Evolutionary conservation across 2,329 filamentous ascomycete genomes (phyloP), one percentile per base, ranked within the genome.

Genomic region (Cladosporium halotolerans): DNA sequence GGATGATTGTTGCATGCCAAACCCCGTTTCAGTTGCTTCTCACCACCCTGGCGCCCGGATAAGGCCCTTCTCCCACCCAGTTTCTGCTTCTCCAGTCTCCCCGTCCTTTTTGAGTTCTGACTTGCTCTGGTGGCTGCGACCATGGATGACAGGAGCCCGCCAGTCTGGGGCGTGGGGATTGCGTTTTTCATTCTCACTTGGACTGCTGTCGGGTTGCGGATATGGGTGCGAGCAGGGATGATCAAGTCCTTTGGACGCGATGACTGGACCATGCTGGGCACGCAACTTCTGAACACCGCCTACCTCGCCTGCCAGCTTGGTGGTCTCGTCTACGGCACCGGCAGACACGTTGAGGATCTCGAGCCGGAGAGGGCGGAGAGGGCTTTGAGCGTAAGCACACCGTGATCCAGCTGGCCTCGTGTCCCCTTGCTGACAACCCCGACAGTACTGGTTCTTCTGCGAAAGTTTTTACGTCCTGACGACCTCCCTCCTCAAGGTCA

Each of bases 391-490:
- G 60, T 62, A 56, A 19, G 57, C 41, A 19, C 19, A 5, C 8
- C 31, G 8, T 16, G 3, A 4, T 6, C 3, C 13, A 19, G 11
- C 10, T 44, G 11, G 13, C n/a, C 13, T 31, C 13, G 10, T 3
- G 2, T 2, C 6, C 8, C 10, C 8, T 38, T 16, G 36, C 32
- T 52, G 8, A 54, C 18, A 9, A 3, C 7, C 40, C 31, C 14
- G 3, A 9, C 47, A 73, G 71, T 72, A 67, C 58, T 81, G 77
- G 77, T 81, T 76, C 68, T 71, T 81, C n/a, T 78, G 76, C 58
- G 78, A 81, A 59, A 66, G 77, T n/a, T 73, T 75, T 57, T 82
- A 81, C 62, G 72, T 76, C 7, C 63, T 77, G 52, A 70, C 72
- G 4, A 77, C 72, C 18, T 70, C 73, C 38, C 62, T 75, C 10